These are phyloP conservation scores for Piloderma croceum DNA, from an alignment of 768 basidiomycete genomes.

Conservation along the genomic window DNA sequence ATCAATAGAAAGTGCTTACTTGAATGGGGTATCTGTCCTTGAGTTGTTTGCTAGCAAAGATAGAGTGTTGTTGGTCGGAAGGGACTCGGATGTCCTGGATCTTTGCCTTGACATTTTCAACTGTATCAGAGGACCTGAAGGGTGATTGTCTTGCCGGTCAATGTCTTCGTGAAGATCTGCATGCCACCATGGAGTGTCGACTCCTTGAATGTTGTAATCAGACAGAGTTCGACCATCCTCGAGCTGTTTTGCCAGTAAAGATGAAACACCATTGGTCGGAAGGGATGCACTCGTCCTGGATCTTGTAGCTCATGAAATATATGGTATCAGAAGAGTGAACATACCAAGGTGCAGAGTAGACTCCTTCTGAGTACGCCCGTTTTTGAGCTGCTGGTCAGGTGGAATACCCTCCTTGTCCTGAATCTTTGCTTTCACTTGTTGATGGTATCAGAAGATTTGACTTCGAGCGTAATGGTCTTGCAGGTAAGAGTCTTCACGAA, in stretches of 20 bases:
- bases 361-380: too few relatives aligned
- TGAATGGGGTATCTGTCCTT: too few relatives aligned
- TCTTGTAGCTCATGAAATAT: constrained; percentile 41
- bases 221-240: constrained; percentile 45
- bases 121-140: constrained; percentile 42
- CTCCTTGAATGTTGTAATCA: constrained; percentile 40
- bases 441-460: too few relatives aligned
- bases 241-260: constrained; percentile 44
- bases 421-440: too few relatives aligned
- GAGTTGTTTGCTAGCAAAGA: constrained; percentile 46
- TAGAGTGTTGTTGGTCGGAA: constrained; percentile 39
- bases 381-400: too few relatives aligned
- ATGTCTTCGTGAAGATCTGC: constrained; percentile 48
- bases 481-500: too few relatives aligned
- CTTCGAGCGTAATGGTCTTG: too few relatives aligned
- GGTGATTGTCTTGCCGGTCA: constrained; percentile 49
- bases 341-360: too few relatives aligned
- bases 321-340: too few relatives aligned
- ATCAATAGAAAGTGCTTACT: too few relatives aligned
- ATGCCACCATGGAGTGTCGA: constrained; percentile 17
- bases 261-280: constrained; percentile 45
- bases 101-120: constrained; percentile 44
- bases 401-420: too few relatives aligned
- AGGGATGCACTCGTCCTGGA: constrained; percentile 52
- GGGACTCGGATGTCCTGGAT: constrained; percentile 47